Evolutionary conservation across 2,329 filamentous ascomycete genomes (phyloP).

Genomic region (Penicillium occitanis): DNA sequence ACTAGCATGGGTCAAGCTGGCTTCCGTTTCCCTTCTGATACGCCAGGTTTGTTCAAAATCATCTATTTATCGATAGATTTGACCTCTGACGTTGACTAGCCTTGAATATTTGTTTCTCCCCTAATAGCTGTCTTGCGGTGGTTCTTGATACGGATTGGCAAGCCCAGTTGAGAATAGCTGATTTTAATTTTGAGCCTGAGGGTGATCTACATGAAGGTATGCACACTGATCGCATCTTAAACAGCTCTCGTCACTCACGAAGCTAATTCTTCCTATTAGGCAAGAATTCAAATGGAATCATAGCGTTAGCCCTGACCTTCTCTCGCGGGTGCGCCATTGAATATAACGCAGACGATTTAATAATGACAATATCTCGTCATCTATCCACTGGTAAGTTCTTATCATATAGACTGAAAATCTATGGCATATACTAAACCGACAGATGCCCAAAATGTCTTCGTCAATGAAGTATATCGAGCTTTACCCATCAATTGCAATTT

Average conservation of each 20-base stretch:
- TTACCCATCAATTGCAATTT: conserved; percentile 78
- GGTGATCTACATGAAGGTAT: conserved; percentile 40
- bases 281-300: conserved; percentile 56
- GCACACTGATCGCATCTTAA: conserved; percentile 17
- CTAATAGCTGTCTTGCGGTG: conserved; percentile 44
- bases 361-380: conserved; percentile 63
- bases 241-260: neutral
- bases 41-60: conserved; percentile 53
- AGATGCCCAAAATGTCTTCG: conserved; percentile 63
- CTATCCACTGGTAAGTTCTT: conserved; percentile 39
- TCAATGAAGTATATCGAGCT: conserved; percentile 66
- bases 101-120: conserved; percentile 45
- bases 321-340: conserved; percentile 50
- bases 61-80: neutral
- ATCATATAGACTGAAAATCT: neutral
- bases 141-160: conserved; percentile 41
- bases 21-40: conserved; percentile 67
- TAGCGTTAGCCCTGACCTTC: conserved; percentile 58
- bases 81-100: conserved; percentile 26
- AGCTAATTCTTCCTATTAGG: conserved; percentile 26
- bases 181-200: conserved; percentile 41
- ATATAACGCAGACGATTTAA: conserved; percentile 66
- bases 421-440: conserved; percentile 22
- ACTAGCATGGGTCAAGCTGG: conserved; percentile 73
- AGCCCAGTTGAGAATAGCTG: conserved; percentile 40